Evolutionary conservation across 2,329 filamentous ascomycete genomes (phyloP).

Genomic region (Alternaria metachromatica): DNA sequence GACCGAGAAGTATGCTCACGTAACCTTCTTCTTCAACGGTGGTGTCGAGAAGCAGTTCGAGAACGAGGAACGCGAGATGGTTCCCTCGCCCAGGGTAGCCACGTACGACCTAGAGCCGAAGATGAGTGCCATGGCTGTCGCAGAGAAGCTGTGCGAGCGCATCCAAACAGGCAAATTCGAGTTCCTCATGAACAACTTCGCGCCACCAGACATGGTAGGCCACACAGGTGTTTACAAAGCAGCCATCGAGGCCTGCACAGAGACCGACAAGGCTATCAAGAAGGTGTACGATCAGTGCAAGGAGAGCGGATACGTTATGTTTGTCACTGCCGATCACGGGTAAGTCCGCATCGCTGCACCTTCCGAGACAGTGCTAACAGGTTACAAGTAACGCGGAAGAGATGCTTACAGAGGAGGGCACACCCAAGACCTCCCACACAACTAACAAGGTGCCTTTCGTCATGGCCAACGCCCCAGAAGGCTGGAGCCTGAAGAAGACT

Average conservation of each 20-base stretch:
- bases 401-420: conserved; percentile 96
- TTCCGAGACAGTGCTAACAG: conserved; percentile 28
- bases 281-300: conserved; percentile 93
- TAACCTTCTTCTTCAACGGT: conserved; percentile 99
- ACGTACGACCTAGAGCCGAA: conserved; percentile 95
- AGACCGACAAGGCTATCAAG: conserved; percentile 94
- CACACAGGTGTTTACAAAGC: conserved; percentile 98
- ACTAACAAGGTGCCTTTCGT: conserved; percentile 97
- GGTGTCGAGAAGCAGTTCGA: conserved; percentile 96
- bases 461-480: conserved; percentile 94
- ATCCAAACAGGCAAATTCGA: conserved; percentile 86
- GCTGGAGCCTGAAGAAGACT: conserved; percentile 83
- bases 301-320: conserved; percentile 89
- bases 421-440: conserved; percentile 97
- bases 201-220: conserved; percentile 98
- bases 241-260: conserved; percentile 80
- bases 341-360: conserved; percentile 46
- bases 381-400: conserved; percentile 84
- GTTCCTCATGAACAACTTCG: conserved; percentile 99
- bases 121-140: conserved; percentile 93
- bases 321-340: conserved; percentile 96
- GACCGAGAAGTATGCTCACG: conserved; percentile 99
- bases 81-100: conserved; percentile 90
- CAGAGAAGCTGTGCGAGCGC: conserved; percentile 86
- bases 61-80: conserved; percentile 90